Conservation (phyloP, 805 yeast genomes). For the Cyberlindnera americana region DNA sequence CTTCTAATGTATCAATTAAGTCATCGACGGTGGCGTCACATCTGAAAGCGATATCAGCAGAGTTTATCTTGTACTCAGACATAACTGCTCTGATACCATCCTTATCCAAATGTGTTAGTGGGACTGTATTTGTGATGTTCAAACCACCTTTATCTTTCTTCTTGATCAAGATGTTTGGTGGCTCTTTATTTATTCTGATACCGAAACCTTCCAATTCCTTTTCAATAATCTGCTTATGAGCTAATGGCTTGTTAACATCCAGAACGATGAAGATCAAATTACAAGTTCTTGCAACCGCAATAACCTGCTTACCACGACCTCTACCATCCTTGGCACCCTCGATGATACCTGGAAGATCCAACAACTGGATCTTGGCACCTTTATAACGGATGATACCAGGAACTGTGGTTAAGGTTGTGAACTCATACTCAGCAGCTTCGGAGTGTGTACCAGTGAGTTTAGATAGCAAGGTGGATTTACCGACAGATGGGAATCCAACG, state of each 20-base stretch:
- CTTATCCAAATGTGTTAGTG: conserved; percentile 83
- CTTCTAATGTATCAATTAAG: conserved; percentile 89
- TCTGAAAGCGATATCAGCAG: conserved; percentile 94
- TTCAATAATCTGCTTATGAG: conserved; percentile 91
- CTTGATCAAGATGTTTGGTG: conserved; percentile 89
- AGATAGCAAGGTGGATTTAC: conserved; percentile 76
- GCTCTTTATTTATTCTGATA: conserved; percentile 83
- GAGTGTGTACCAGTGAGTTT: conserved; percentile 94
- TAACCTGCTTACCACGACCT: conserved; percentile 94
- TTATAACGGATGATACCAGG: conserved; percentile 95
- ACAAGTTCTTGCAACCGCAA: conserved; percentile 98
- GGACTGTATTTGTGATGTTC: conserved; percentile 89
- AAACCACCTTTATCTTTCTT: conserved; percentile 97
- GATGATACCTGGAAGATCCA: conserved; percentile 86
- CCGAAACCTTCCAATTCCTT: conserved; percentile 97
- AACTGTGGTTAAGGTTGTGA: conserved; percentile 95
- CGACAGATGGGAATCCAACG: conserved; percentile 97
- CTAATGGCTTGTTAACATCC: conserved; percentile 94
- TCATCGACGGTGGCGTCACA: conserved; percentile 99
- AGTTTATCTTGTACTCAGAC: conserved; percentile 90
- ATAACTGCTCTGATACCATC: conserved; percentile 96
- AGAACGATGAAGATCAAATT: conserved; percentile 88
- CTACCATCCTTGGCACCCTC: conserved; percentile 91
- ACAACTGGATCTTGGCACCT: conserved; percentile 97
- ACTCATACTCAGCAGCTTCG: conserved; percentile 97